Conservation (phyloP, 805 yeast genomes). For the Teunomyces kruisii region DNA sequence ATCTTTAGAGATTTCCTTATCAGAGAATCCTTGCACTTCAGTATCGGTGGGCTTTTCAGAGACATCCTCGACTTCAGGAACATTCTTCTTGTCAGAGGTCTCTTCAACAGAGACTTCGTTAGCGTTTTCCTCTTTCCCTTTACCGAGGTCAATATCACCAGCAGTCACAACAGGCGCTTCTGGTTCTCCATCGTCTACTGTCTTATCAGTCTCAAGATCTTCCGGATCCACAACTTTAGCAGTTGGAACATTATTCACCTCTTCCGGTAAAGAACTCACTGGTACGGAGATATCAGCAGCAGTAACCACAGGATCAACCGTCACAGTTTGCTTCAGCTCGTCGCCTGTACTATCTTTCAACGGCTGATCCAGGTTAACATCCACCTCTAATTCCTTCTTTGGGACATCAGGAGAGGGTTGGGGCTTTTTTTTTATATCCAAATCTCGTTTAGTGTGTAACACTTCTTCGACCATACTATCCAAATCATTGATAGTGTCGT, state of each 20-base stretch:
- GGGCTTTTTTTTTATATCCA: neutral
- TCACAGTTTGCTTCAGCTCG: neutral
- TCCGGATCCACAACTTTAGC: neutral
- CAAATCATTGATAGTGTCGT: slow-evolving; percentile 45
- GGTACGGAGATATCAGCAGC: slow-evolving; percentile 1
- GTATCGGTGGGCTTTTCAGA: no score
- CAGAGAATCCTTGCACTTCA: no score
- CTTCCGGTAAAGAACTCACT: neutral
- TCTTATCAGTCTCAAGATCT: slow-evolving; percentile 4
- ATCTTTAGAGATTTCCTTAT: no score
- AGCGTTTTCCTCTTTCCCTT: neutral
- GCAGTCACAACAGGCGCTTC: neutral
- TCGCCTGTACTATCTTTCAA: neutral
- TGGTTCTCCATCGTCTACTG: slow-evolving; percentile 4
- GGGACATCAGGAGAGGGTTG: neutral
- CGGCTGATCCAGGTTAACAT: neutral
- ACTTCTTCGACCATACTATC: slow-evolving; percentile 52
- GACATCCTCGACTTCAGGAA: no score
- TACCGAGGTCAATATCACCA: neutral
- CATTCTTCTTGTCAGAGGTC: no score
- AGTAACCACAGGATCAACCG: slow-evolving; percentile 1
- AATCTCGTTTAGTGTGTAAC: slow-evolving; percentile 23
- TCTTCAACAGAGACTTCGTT: neutral
- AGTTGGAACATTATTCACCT: neutral
- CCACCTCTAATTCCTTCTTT: neutral